Base-by-base conservation (phyloP, 1,284 basidiomycete species). In the Mycocalia duriaeana region DNA sequence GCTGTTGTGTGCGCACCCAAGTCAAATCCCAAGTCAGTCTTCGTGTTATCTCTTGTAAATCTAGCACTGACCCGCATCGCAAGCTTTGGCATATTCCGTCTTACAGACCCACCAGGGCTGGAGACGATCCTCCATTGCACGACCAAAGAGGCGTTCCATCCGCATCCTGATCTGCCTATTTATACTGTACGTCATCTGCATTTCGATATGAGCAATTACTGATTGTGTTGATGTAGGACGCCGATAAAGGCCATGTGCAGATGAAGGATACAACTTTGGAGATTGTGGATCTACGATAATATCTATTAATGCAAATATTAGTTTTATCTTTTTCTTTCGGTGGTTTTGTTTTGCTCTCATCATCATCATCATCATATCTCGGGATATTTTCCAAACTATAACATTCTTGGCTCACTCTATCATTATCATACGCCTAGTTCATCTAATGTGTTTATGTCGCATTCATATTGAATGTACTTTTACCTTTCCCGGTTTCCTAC, bases 1-100 rank as follows among this genome's bases (percentile, higher is more conserved):
- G 92, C 92, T 0, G 89, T 94, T 40, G 92, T 94, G 11, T 94
- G 91, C 57, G 89, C 91, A 2, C 92, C 91, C 0, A 79, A 78
- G 46, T 82, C 79, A 2, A 79, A 75, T 19, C 91, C 91, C 0
- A 85, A 80, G 89, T 89, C 63, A 31, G 79, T 55, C 5, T 34
- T 28, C 39, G 40, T 44, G 46, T 39, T 46, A 31, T 49, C 20
- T 47, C 13, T 40, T 38, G 23, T 38, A 13, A 25, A 39, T 36
- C 36, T 13, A 40, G 47, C 44, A 44, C 20, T 2, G 5, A 25
- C 26, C 45, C 45, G n/a, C 28, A 13, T 34, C 25, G 19, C 5
- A 53, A 90, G 87, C 54, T 88, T 88, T 70, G 89, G 91, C 2
- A 87, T 94, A 44, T 93, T 93, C 67, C 83, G 89, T 11, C 68